A percentile compares a stretch with the other conserved stretches of the same genome.
These are phyloP conservation scores for Reticulascus tulasneorum DNA, from an alignment of 2,329 filamentous ascomycete species.

Conservation along the genomic window DNA sequence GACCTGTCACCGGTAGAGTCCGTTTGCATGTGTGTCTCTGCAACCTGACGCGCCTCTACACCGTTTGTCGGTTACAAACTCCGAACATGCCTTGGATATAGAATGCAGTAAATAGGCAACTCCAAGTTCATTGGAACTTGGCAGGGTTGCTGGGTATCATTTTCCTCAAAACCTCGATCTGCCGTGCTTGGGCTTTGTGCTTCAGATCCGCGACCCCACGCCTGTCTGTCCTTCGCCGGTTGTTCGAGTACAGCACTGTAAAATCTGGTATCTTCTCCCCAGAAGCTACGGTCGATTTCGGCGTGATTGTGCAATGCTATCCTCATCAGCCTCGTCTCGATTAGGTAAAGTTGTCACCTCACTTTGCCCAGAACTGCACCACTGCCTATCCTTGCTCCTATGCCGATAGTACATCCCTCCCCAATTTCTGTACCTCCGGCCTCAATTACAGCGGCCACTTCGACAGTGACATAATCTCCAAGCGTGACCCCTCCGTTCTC, in stretches of 20 bases:
- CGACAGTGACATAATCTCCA: slow-evolving; percentile 58
- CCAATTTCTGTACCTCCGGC: slow-evolving; percentile 59
- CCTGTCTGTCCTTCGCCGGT: slow-evolving; percentile 52
- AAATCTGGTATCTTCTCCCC: slow-evolving; percentile 60
- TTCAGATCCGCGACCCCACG: slow-evolving; percentile 60
- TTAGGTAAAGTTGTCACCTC: not conserved
- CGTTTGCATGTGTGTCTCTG: too few species aligned
- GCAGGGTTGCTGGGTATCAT: slow-evolving; percentile 62
- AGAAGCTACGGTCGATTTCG: slow-evolving; percentile 55
- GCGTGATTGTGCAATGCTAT: slow-evolving; percentile 67
- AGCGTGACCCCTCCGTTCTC: slow-evolving; percentile 49
- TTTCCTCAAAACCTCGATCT: slow-evolving; percentile 63
- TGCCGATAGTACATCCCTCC: slow-evolving; percentile 57
- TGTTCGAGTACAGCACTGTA: slow-evolving; percentile 66
- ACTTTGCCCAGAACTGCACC: slow-evolving; percentile 63
- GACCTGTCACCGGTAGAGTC: too few species aligned
- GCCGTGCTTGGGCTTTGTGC: slow-evolving; percentile 60
- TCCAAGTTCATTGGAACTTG: too few species aligned
- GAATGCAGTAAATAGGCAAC: too few species aligned
- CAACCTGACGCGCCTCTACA: too few species aligned
- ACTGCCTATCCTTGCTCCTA: slow-evolving; percentile 54
- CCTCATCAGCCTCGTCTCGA: slow-evolving; percentile 1
- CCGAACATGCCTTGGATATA: too few species aligned
- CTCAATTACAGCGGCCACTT: slow-evolving; percentile 58
- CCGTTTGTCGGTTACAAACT: too few species aligned